A percentile compares a stretch with the other conserved stretches of the same genome.
Conservation (phyloP, 2,329 filamentous ascomycete genomes). For the Lasiodiplodia sp. region DNA sequence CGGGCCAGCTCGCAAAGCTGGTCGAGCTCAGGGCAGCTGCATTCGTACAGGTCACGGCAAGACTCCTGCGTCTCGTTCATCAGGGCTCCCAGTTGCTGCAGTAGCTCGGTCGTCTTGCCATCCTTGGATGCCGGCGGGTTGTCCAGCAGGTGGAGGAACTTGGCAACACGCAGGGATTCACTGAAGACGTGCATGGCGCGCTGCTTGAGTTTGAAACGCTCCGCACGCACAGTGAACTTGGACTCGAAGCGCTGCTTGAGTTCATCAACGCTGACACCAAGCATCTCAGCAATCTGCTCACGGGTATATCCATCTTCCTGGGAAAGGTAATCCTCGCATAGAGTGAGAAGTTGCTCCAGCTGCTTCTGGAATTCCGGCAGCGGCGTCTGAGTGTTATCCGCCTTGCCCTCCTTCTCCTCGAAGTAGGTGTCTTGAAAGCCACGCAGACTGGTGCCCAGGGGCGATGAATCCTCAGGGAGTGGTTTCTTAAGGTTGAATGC, state of each 20-base stretch:
- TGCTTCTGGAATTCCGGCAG: slow-evolving; percentile 63
- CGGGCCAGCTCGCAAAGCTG: slow-evolving; percentile 82
- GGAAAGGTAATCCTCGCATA: slow-evolving; percentile 74
- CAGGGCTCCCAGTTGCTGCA: slow-evolving; percentile 76
- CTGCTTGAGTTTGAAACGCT: slow-evolving; percentile 85
- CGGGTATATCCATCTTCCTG: slow-evolving; percentile 87
- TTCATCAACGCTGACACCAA: slow-evolving; percentile 73
- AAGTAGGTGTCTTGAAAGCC: slow-evolving; percentile 90
- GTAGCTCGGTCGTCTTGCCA: slow-evolving; percentile 70
- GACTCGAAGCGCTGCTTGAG: slow-evolving; percentile 82
- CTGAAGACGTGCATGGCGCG: slow-evolving; percentile 89
- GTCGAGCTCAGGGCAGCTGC: slow-evolving; percentile 92
- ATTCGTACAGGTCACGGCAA: slow-evolving; percentile 87
- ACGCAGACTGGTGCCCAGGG: slow-evolving; percentile 81
- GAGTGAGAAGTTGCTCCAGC: slow-evolving; percentile 73
- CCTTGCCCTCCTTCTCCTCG: slow-evolving; percentile 57
- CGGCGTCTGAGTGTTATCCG: slow-evolving; percentile 56
- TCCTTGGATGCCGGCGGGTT: slow-evolving; percentile 46
- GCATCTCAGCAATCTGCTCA: slow-evolving; percentile 77
- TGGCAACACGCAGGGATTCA: slow-evolving; percentile 84
- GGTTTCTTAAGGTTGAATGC: slow-evolving; percentile 62
- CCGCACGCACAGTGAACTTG: slow-evolving; percentile 86
- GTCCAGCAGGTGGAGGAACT: slow-evolving; percentile 79
- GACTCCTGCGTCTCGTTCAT: slow-evolving; percentile 91
- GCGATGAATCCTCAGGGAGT: slow-evolving; percentile 79